Evolutionary conservation across 495 filamentous ascomycete genomes (phyloP), one percentile per base, ranked within the genome.

Genomic region (Xylaria longipes): DNA sequence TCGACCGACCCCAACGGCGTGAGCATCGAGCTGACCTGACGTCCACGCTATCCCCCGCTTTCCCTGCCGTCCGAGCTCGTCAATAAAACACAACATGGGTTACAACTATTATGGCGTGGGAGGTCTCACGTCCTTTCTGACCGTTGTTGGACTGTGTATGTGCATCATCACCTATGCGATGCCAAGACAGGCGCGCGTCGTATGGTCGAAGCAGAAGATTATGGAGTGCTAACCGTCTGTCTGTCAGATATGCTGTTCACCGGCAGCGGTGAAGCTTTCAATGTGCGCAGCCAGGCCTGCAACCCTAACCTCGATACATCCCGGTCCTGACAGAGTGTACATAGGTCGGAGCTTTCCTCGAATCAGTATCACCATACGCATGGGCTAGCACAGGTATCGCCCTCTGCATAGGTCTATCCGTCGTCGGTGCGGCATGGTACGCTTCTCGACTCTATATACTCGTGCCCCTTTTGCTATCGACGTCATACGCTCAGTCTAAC

Each of bases 381-480:
- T 99, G 94, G 94, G 97, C 95, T 72, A 88, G 89, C 78, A 80
- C 97, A 54, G 97, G 97, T 73, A 97, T 98, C 73, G 92, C 91
- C 31, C 89, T 98, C 73, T 98, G 96, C 82, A 98, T 98, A 77
- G 94, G 95, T 27, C 86, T 97, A 46, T 98, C 96, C 63, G 94
- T 97, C 14, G 94, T 97, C 43, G 97, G 97, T 77, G 97, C 97
- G 78, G 94, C 95, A 90, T 98, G 96, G 96, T 99, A 92, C 71
- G 87, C 66, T 22, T 58, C 0, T 25, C 68, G 17, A 11, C 56
- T 68, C 41, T 39, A 33, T 33, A 43, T 15, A 12, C 22, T 27
- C 25, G 1, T 0, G 27, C 20, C 27, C 37, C 37, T 9, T 27
- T 62, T 54, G 15, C n/a, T 25, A 22, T 43, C 46, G 46, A 54